A percentile compares a stretch with the other conserved stretches of the same genome.
Evolutionary conservation across 495 filamentous ascomycete genomes (phyloP).

Genomic region (Penicillium lividum): DNA sequence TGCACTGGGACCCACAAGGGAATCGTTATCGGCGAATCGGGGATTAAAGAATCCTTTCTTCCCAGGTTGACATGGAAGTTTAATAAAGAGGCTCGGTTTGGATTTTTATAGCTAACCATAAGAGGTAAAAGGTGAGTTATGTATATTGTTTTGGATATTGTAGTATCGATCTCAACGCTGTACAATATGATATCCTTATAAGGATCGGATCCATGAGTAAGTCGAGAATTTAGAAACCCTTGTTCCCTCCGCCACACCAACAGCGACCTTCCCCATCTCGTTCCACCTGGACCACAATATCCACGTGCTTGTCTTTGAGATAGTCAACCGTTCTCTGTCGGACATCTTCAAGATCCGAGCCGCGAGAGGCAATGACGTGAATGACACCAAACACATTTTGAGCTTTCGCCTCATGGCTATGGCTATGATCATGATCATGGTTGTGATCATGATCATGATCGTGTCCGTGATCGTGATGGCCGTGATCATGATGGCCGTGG

Average conservation of each 20-base stretch:
- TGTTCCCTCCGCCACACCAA: slow-evolving; percentile 66
- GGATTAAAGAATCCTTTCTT: background rate
- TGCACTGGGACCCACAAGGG: slow-evolving; percentile 13
- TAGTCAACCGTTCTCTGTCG: slow-evolving; percentile 61
- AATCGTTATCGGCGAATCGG: slow-evolving; percentile 9
- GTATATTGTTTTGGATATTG: background rate
- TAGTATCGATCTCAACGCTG: background rate
- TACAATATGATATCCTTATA: slow-evolving; percentile 1
- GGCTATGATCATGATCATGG: slow-evolving; percentile 28
- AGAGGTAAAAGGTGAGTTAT: background rate
- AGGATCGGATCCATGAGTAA: background rate
- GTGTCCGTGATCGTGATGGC: slow-evolving; percentile 27
- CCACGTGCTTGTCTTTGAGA: slow-evolving; percentile 62
- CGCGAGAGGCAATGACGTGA: slow-evolving; percentile 72
- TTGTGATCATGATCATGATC: slow-evolving; percentile 20
- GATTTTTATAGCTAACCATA: background rate
- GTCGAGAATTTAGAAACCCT: slow-evolving; percentile 19
- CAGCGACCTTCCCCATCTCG: slow-evolving; percentile 73
- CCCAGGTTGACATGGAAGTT: too few relatives aligned
- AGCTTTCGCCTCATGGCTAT: slow-evolving; percentile 33
- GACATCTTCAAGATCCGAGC: slow-evolving; percentile 74
- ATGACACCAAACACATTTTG: slow-evolving; percentile 72
- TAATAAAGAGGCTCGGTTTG: background rate
- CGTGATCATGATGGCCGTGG: slow-evolving; percentile 18
- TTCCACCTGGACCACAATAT: slow-evolving; percentile 76